Evolutionary conservation across 2,329 filamentous ascomycete species (phyloP).

Genomic region (Trichophyton mentagrophytes): DNA sequence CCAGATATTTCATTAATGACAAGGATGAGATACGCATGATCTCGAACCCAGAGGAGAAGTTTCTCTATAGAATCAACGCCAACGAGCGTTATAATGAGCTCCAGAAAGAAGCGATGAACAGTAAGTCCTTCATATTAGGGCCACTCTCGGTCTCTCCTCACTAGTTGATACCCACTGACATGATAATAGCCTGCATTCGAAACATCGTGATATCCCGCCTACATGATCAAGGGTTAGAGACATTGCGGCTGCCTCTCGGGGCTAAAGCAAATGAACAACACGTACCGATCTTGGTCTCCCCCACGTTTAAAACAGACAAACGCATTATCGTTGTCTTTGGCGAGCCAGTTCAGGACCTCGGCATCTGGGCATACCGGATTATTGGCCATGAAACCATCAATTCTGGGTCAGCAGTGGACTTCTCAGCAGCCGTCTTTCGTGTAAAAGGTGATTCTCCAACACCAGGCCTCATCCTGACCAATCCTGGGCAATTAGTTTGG

Average conservation of each 20-base stretch:
- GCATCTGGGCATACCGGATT: conserved; percentile 58
- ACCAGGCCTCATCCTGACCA: conserved; percentile 59
- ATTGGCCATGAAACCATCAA: conserved; percentile 53
- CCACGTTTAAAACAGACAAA: conserved; percentile 42
- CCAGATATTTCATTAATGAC: conserved; percentile 66
- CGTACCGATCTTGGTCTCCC: conserved; percentile 55
- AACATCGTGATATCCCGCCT: conserved; percentile 52
- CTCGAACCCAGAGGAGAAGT: conserved; percentile 53
- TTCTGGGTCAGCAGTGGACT: conserved; percentile 55
- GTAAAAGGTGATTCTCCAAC: conserved; percentile 8
- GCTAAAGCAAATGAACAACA: conserved; percentile 41
- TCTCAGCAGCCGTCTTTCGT: conserved; percentile 39
- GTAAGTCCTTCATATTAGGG: conserved; percentile 34
- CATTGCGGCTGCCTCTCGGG: conserved; percentile 49
- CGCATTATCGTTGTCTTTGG: conserved; percentile 65
- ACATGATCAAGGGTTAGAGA: conserved; percentile 45
- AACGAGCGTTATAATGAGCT: conserved; percentile 66
- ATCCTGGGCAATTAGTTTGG: conserved; percentile 66
- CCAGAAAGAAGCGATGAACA: conserved; percentile 61
- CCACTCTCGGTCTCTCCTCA: background rate
- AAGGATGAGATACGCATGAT: conserved; percentile 62
- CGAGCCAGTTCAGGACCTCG: conserved; percentile 58
- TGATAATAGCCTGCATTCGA: conserved; percentile 46
- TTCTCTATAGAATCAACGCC: conserved; percentile 59
- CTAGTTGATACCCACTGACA: background rate